Conservation (phyloP, 164 flowering plant genomes). For the Dillenia suffruticosa region DNA sequence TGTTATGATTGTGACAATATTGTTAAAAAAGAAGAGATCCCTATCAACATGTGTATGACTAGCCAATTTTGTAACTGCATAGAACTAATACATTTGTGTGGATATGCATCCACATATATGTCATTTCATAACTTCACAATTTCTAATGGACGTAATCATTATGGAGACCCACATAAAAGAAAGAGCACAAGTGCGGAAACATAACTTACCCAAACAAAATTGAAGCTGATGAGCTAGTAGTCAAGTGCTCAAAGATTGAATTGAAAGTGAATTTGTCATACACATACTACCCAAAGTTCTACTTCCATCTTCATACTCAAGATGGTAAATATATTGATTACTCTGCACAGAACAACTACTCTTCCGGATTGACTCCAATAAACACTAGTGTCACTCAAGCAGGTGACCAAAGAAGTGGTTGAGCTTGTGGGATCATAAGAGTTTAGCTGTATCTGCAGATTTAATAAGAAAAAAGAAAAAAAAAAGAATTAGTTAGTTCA, state of each 20-base stretch:
- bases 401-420: slow-evolving; percentile 50
- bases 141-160: no score
- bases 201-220: slow-evolving; percentile 76
- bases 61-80: no score
- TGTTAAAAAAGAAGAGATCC: no score
- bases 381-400: slow-evolving; percentile 59
- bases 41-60: no score
- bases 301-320: slow-evolving; percentile 95
- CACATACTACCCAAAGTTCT: slow-evolving; percentile 81
- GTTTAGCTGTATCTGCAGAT: slow-evolving; percentile 61
- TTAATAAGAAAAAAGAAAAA: not conserved
- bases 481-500: no score
- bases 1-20: no score
- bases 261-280: slow-evolving; percentile 60
- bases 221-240: slow-evolving; percentile 56
- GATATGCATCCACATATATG: no score
- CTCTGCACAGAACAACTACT: slow-evolving; percentile 40
- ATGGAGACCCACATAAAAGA: not conserved
- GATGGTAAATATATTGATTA: slow-evolving; percentile 58
- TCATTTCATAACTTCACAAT: no score
- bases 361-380: slow-evolving; percentile 56
- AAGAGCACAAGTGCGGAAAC: not conserved
- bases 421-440: slow-evolving; percentile 66
- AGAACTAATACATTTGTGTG: no score
- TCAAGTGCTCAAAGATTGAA: slow-evolving; percentile 35